phyloP scores from a whole-genome alignment of 495 filamentous ascomycete species.

The Lasiosphaeriaceae sp. region DNA sequence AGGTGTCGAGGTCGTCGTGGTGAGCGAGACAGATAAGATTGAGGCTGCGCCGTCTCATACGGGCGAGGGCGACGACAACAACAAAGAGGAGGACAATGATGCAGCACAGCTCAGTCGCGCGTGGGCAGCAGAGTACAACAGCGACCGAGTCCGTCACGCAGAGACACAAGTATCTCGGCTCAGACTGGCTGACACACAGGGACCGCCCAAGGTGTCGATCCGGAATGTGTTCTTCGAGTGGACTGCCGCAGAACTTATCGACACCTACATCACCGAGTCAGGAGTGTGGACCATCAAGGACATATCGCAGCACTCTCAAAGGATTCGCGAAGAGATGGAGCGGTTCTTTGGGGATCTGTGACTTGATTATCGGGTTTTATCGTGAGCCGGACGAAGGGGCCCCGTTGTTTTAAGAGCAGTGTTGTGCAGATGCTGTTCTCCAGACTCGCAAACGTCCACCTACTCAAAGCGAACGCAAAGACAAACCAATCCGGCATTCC shows the following conservation, averaged over 20 bases:
- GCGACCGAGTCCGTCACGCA: slow-evolving; percentile 15
- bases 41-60: too few species aligned
- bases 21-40: slow-evolving; percentile 62
- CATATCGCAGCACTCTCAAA: slow-evolving; percentile 24
- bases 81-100: slow-evolving; percentile 49
- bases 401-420: not conserved
- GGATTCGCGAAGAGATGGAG: slow-evolving; percentile 25
- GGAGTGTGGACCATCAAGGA: slow-evolving; percentile 32
- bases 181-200: not conserved
- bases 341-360: slow-evolving; percentile 33
- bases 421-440: not conserved
- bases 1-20: slow-evolving; percentile 46
- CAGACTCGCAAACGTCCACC: too few species aligned
- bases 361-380: too few species aligned
- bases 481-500: too few species aligned
- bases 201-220: slow-evolving; percentile 32
- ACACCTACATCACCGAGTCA: slow-evolving; percentile 55
- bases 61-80: slow-evolving; percentile 26
- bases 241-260: slow-evolving; percentile 49
- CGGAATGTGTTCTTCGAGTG: slow-evolving; percentile 66
- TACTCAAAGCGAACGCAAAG: too few species aligned
- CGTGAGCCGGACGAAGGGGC: too few species aligned
- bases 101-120: slow-evolving; percentile 40
- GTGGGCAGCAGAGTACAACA: slow-evolving; percentile 37
- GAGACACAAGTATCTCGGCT: slow-evolving; percentile 5